These are phyloP conservation scores for Dinochytrium kinnereticum DNA, from an alignment of 371 early-diverging fungal species.

Conservation along the genomic window DNA sequence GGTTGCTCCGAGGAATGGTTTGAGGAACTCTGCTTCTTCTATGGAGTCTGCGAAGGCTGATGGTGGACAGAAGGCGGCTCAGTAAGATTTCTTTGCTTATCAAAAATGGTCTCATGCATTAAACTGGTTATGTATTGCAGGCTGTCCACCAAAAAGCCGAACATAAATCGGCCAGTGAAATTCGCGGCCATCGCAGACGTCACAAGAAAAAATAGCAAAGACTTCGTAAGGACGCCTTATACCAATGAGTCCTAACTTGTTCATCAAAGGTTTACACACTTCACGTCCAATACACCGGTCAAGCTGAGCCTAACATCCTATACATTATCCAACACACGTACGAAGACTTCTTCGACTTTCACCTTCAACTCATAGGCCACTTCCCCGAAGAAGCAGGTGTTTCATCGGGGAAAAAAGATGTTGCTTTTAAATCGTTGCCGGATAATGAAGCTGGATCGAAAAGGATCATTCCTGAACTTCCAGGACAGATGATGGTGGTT, in stretches of 20 bases:
- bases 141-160: slow-evolving; percentile 12
- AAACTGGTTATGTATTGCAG: neutral
- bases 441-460: neutral
- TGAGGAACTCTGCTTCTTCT: neutral
- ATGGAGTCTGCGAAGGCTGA: neutral
- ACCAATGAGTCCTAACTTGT: neutral
- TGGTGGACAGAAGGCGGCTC: neutral
- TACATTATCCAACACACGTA: slow-evolving; percentile 41
- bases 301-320: slow-evolving; percentile 6
- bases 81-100: too few relatives aligned
- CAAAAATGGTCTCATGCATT: neutral
- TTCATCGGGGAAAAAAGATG: slow-evolving; percentile 21
- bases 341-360: slow-evolving; percentile 60
- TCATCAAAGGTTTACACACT: neutral
- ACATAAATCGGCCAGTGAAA: slow-evolving; percentile 39
- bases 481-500: slow-evolving; percentile 59
- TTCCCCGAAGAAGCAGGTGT: slow-evolving; percentile 60
- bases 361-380: slow-evolving; percentile 56
- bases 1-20: neutral
- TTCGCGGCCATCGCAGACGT: slow-evolving; percentile 36
- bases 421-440: neutral
- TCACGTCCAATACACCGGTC: slow-evolving; percentile 8
- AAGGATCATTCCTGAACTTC: slow-evolving; percentile 57
- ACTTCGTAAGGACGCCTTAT: slow-evolving; percentile 31
- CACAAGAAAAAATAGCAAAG: slow-evolving; percentile 22